A percentile compares a stretch with the other conserved stretches of the same genome.
Evolutionary conservation across 2,329 filamentous ascomycete genomes (phyloP).

Genomic region (Cordyceps fumosorosea): DNA sequence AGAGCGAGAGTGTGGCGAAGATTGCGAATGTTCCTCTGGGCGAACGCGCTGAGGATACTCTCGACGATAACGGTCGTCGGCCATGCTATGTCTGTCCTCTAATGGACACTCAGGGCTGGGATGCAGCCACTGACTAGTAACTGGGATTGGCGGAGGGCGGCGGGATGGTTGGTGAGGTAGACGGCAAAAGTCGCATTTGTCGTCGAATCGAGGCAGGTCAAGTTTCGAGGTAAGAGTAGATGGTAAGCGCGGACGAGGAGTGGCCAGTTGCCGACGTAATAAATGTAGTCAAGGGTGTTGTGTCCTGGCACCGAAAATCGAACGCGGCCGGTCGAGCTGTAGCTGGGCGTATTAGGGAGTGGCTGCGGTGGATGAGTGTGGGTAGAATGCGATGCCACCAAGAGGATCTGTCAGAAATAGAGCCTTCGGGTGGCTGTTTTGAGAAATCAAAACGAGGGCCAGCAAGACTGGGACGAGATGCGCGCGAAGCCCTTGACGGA

Average conservation of each 20-base stretch:
- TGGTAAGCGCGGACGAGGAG: constrained; percentile 6
- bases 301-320: neutral
- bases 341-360: constrained; percentile 1
- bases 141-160: neutral
- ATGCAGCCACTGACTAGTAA: constrained; percentile 21
- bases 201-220: neutral
- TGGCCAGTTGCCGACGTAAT: neutral
- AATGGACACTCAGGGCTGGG: constrained; percentile 9
- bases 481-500: constrained; percentile 9
- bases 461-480: neutral
- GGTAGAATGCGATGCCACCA: neutral
- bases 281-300: neutral
- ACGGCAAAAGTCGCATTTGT: constrained; percentile 16
- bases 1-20: constrained; percentile 29
- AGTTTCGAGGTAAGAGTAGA: constrained; percentile 17
- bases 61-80: constrained; percentile 32
- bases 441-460: neutral
- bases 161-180: neutral
- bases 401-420: neutral
- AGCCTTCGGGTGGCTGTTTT: neutral
- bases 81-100: constrained; percentile 28
- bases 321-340: neutral
- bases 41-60: constrained; percentile 30
- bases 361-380: neutral
- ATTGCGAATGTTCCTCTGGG: constrained; percentile 36